These are phyloP conservation scores for Trichoderma endophyticum DNA, from an alignment of 2,329 filamentous ascomycete species.

Conservation along the genomic window DNA sequence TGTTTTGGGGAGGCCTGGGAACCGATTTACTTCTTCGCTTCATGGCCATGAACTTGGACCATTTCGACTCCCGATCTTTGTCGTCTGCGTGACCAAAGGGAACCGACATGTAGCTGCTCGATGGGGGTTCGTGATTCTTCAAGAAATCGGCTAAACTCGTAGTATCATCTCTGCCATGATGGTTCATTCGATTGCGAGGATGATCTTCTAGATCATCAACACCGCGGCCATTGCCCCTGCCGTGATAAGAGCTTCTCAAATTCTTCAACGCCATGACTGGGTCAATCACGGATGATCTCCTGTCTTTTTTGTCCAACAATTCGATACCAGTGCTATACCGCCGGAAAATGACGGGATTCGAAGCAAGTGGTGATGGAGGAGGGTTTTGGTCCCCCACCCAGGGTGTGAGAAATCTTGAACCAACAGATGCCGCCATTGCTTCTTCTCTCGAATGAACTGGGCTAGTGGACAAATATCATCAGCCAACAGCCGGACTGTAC, in stretches of 20 bases:
- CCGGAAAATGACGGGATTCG: constrained; percentile 17
- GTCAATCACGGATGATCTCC: neutral
- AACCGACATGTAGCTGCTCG: constrained; percentile 49
- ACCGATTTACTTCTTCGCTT: constrained; percentile 37
- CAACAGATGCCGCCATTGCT: constrained; percentile 11
- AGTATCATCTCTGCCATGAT: constrained; percentile 28
- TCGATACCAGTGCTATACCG: constrained; percentile 16
- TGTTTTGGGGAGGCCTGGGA: constrained; percentile 30
- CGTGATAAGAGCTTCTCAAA: neutral
- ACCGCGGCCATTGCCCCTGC: neutral
- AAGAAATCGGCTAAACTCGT: constrained; percentile 48
- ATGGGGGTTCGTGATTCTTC: constrained; percentile 46
- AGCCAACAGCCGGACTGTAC: neutral
- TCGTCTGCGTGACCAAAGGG: constrained; percentile 32
- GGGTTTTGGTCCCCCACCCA: constrained; percentile 18
- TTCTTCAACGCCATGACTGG: neutral
- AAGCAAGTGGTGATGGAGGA: constrained; percentile 20
- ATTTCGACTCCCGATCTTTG: constrained; percentile 35
- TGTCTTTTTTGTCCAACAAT: neutral
- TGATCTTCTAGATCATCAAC: constrained; percentile 9
- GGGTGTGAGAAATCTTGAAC: constrained; percentile 10
- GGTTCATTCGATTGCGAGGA: constrained; percentile 23
- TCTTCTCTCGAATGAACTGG: neutral
- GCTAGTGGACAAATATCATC: neutral
- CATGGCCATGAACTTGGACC: constrained; percentile 42